These are phyloP conservation scores for Aspergillus wentii DNA, from an alignment of 495 filamentous ascomycete genomes.

Conservation along the genomic window DNA sequence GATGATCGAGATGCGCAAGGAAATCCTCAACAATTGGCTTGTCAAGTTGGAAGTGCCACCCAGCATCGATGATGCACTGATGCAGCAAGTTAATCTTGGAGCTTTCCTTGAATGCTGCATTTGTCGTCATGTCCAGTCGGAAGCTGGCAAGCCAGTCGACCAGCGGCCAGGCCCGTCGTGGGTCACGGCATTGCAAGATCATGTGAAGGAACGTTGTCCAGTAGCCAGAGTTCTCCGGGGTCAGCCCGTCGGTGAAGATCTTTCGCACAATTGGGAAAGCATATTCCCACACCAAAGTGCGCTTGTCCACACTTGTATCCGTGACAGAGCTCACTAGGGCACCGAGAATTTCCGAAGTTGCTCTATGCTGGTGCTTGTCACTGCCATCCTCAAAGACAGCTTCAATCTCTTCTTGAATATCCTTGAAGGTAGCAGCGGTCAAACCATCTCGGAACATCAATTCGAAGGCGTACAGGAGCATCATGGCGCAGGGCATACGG, in stretches of 20 bases:
- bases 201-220: conserved; percentile 93
- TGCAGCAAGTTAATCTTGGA: conserved; percentile 91
- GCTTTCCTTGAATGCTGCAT: conserved; percentile 98
- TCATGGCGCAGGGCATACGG: conserved; percentile 75
- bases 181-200: conserved; percentile 77
- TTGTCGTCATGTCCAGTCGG: conserved; percentile 87
- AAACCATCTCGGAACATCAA: conserved; percentile 67
- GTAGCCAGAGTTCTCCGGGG: conserved; percentile 88
- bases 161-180: conserved; percentile 79
- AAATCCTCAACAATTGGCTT: conserved; percentile 90
- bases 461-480: conserved; percentile 85
- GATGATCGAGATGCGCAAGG: conserved; percentile 87
- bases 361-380: conserved; percentile 97
- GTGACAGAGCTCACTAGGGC: conserved; percentile 71
- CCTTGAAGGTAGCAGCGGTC: conserved; percentile 74
- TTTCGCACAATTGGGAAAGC: conserved; percentile 82
- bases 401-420: conserved; percentile 74
- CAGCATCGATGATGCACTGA: conserved; percentile 78
- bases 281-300: conserved; percentile 77
- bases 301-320: conserved; percentile 63
- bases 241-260: conserved; percentile 84
- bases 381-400: conserved; percentile 82
- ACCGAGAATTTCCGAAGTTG: conserved; percentile 89
- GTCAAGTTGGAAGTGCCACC: conserved; percentile 94
- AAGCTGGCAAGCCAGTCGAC: conserved; percentile 80